These are phyloP conservation scores for Xerocomus minutiporus DNA, from an alignment of 1,284 basidiomycete genomes.

Conservation along the genomic window DNA sequence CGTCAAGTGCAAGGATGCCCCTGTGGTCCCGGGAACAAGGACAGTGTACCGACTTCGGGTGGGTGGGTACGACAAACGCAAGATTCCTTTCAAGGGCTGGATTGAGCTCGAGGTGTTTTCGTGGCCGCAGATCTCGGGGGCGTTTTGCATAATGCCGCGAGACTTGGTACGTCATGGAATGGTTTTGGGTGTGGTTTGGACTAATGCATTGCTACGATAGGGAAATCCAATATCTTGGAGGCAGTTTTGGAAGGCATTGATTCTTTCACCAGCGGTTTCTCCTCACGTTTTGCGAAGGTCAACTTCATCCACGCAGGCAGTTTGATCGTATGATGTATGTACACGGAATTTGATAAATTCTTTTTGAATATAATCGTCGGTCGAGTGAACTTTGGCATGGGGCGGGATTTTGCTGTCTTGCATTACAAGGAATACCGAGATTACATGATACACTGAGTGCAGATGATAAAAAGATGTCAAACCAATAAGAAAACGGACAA, in stretches of 20 bases:
- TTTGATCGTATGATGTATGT: not conserved
- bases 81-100: constrained; percentile 64
- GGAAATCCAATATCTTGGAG: constrained; percentile 75
- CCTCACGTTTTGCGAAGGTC: constrained; percentile 49
- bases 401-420: not conserved
- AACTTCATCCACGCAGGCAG: not conserved
- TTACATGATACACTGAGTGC: constrained; percentile 30
- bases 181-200: not conserved
- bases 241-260: constrained; percentile 62
- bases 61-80: constrained; percentile 59
- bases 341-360: too few species aligned
- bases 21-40: constrained; percentile 18
- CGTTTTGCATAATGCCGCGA: constrained; percentile 63
- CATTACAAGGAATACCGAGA: constrained; percentile 17
- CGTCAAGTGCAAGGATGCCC: constrained; percentile 48
- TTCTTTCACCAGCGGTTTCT: constrained; percentile 45
- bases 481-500: constrained; percentile 12
- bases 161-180: constrained; percentile 46
- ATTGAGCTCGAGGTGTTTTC: constrained; percentile 59
- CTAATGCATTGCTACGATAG: constrained; percentile 32
- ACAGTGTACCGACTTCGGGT: constrained; percentile 46
- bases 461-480: constrained; percentile 30
- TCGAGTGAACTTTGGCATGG: too few species aligned
- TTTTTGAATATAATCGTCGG: not conserved
- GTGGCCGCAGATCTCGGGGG: constrained; percentile 43